phyloP scores from a whole-genome alignment of 2,329 filamentous ascomycete genomes.

The Alternaria atra region DNA sequence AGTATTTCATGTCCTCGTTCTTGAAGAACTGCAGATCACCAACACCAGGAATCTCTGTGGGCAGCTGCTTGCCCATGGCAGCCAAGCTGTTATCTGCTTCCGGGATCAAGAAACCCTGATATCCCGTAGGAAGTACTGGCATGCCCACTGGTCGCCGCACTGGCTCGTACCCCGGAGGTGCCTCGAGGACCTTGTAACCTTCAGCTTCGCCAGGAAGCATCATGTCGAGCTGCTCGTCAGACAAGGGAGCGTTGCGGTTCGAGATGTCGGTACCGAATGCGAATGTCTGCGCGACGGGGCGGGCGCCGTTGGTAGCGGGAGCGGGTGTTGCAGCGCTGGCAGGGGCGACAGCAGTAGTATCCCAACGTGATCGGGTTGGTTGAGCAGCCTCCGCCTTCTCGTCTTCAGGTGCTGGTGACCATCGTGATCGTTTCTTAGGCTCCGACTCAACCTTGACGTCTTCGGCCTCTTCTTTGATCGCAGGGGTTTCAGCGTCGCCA shows the following conservation, averaged over 20 bases:
- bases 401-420: conserved; percentile 68
- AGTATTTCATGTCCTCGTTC: conserved; percentile 97
- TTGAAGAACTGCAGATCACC: conserved; percentile 98
- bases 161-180: conserved; percentile 90
- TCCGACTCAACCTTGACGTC: conserved; percentile 30
- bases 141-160: conserved; percentile 75
- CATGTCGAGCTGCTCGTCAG: conserved; percentile 91
- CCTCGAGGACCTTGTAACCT: conserved; percentile 90
- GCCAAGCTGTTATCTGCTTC: conserved; percentile 83
- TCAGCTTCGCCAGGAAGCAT: conserved; percentile 89
- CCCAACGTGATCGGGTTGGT: conserved; percentile 47
- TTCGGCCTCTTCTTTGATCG: conserved; percentile 27
- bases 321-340: conserved; percentile 33
- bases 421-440: conserved; percentile 73
- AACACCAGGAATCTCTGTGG: conserved; percentile 94
- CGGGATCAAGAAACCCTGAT: conserved; percentile 94
- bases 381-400: conserved; percentile 62
- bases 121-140: conserved; percentile 74
- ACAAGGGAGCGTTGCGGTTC: conserved; percentile 79
- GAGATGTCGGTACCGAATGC: conserved; percentile 83
- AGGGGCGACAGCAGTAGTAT: conserved; percentile 42
- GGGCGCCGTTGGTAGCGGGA: conserved; percentile 35
- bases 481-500: conserved; percentile 50
- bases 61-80: conserved; percentile 85
- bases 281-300: conserved; percentile 58